Evolutionary conservation across 306 rosid genomes (phyloP), one percentile per base, ranked within the genome.

Genomic region (Cicer pinnatifidum): DNA sequence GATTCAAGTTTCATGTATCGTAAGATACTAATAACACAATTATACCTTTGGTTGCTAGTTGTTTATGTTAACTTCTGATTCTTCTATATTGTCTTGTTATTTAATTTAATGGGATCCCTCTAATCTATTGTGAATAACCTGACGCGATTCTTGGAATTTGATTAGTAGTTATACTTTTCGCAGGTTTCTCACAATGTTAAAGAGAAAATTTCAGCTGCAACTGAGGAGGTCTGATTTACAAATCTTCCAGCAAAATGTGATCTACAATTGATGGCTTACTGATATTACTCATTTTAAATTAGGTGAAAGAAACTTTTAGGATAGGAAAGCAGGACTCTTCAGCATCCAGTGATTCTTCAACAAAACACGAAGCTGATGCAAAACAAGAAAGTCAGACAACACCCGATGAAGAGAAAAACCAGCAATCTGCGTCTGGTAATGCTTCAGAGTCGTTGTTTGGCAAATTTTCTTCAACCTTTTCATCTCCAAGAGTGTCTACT

Each of bases 281-380:
- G 73, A 74, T 44, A 33, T 71, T 70, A 23, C 72, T 78, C 80
- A 28, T 77, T 51, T 51, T 69, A 52, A 82, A 73, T 75, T 47
- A 93, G 97, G 96, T 89, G 71, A 94, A 91, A 81, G 97, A 60
- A 85, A 80, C 90, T 50, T 83, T 86, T 28, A 89, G 97, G 69
- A 82, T 82, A 75, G 90, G 90, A 75, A 88, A 87, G 80, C 82
- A 90, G 79, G 82, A 87, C 70, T 78, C 90, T 69, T 76, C 91
- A 1, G 94, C 71, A 57, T 75, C 92, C 65, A 40, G 83, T 75
- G 72, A 73, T 82, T 67, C 88, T 66, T 85, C 92, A 65, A 67
- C 82, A 66, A 81, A 85, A 35, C 85, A 79, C 62, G 83, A 70
- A 17, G 72, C 86, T 81, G 79, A 86, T 80, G 76, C 58, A 28